Percentiles rank a stretch among this genome's conserved stretches.
These are phyloP conservation scores for Mrakia frigida DNA, from an alignment of 768 basidiomycete genomes.

Conservation along the genomic window DNA sequence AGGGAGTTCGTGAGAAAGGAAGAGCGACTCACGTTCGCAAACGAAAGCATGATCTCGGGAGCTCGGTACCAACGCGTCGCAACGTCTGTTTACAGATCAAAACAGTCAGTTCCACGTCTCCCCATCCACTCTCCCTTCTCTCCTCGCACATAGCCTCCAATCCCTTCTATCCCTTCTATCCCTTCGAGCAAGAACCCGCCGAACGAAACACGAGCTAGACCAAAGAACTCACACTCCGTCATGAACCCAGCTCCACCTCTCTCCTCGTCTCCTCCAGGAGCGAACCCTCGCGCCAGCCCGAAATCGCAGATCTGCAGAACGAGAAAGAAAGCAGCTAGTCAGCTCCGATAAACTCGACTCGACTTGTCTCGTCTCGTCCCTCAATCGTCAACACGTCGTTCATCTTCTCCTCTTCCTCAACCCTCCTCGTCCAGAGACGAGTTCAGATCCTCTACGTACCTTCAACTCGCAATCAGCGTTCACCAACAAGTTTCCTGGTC, in stretches of 20 bases:
- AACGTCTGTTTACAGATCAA: too few relatives aligned
- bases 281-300: slow-evolving; percentile 90
- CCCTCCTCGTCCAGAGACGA: not conserved
- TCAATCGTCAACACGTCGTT: not conserved
- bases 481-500: slow-evolving; percentile 73
- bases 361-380: too few relatives aligned
- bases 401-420: not conserved
- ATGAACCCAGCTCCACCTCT: slow-evolving; percentile 68
- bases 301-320: slow-evolving; percentile 83
- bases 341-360: too few relatives aligned
- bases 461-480: slow-evolving; percentile 78
- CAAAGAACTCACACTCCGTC: slow-evolving; percentile 78
- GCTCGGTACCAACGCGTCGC: slow-evolving; percentile 32
- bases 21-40: slow-evolving; percentile 39
- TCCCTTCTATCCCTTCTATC: too few relatives aligned
- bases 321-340: not conserved
- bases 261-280: slow-evolving; percentile 52
- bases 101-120: too few relatives aligned
- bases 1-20: not conserved
- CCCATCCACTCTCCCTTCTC: too few relatives aligned
- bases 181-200: too few relatives aligned
- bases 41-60: slow-evolving; percentile 92
- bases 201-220: not conserved
- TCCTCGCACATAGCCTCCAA: too few relatives aligned
- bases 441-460: not conserved